Evolutionary conservation across 2,329 filamentous ascomycete species (phyloP).

Genomic region (Beauveria sp.): DNA sequence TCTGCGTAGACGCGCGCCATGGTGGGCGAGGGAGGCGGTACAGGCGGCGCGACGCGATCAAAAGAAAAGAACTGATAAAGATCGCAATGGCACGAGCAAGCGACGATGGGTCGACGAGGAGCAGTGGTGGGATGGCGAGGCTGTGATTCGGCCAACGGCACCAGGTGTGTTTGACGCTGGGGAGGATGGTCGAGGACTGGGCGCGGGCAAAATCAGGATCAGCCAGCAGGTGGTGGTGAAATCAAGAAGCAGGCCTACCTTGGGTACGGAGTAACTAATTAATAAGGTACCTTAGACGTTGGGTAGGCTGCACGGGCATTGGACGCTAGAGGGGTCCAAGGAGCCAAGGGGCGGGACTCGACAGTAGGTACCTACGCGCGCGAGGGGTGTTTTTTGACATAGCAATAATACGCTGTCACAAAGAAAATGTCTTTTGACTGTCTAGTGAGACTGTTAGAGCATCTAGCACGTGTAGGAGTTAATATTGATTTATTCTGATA

Average conservation of each 20-base stretch:
- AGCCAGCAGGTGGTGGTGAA: neutral
- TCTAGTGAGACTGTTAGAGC: too few species aligned
- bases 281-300: too few species aligned
- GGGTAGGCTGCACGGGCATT: too few species aligned
- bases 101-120: neutral
- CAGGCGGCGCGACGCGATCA: constrained; percentile 12
- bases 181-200: neutral
- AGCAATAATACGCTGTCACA: too few species aligned
- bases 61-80: constrained; percentile 4
- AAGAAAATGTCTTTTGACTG: too few species aligned
- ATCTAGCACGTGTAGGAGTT: too few species aligned
- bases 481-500: too few species aligned
- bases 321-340: too few species aligned
- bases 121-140: neutral
- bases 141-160: constrained; percentile 5
- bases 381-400: too few species aligned
- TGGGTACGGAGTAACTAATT: too few species aligned
- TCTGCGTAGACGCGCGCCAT: constrained; percentile 98
- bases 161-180: neutral
- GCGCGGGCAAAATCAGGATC: constrained; percentile 6
- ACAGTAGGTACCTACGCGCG: too few species aligned
- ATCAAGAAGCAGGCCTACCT: neutral
- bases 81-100: neutral
- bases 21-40: constrained; percentile 30
- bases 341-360: too few species aligned